Percentiles rank a stretch among this genome's conserved stretches.
phyloP scores from a whole-genome alignment of 192 early-diverging fungal species.

The Backusella psychrophila region DNA sequence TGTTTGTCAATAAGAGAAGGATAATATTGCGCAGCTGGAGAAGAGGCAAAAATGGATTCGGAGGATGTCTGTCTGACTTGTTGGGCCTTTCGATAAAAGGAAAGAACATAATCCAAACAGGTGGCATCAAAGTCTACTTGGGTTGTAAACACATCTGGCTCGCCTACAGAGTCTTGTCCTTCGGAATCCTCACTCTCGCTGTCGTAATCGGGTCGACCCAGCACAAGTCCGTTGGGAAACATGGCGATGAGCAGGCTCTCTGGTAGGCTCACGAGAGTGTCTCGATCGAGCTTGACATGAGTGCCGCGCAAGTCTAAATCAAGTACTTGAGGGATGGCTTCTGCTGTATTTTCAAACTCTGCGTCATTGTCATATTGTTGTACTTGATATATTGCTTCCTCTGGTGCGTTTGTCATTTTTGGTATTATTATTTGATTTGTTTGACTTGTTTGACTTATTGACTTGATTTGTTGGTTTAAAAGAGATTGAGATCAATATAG shows the following conservation, averaged over 20 bases:
- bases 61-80: slow-evolving; percentile 14
- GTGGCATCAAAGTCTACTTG: slow-evolving; percentile 55
- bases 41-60: not conserved
- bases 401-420: not conserved
- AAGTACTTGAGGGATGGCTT: slow-evolving; percentile 40
- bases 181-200: slow-evolving; percentile 34
- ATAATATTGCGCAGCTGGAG: not conserved
- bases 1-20: slow-evolving; percentile 51
- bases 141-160: slow-evolving; percentile 33
- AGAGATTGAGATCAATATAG: not conserved
- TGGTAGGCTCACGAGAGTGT: slow-evolving; percentile 53
- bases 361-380: not conserved
- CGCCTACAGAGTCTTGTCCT: slow-evolving; percentile 1
- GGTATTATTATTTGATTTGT: not conserved
- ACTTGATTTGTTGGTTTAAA: too few species aligned
- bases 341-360: not conserved
- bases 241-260: slow-evolving; percentile 61
- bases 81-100: slow-evolving; percentile 44
- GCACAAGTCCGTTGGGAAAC: slow-evolving; percentile 60
- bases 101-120: slow-evolving; percentile 52
- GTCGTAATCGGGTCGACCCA: slow-evolving; percentile 29
- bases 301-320: slow-evolving; percentile 58
- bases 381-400: not conserved
- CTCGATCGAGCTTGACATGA: slow-evolving; percentile 53
- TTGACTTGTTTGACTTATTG: not conserved